Percentiles rank a stretch among this genome's conserved stretches.
Conservation (phyloP, 108 stramenopile species). For the Licmophora abbreviata region DNA sequence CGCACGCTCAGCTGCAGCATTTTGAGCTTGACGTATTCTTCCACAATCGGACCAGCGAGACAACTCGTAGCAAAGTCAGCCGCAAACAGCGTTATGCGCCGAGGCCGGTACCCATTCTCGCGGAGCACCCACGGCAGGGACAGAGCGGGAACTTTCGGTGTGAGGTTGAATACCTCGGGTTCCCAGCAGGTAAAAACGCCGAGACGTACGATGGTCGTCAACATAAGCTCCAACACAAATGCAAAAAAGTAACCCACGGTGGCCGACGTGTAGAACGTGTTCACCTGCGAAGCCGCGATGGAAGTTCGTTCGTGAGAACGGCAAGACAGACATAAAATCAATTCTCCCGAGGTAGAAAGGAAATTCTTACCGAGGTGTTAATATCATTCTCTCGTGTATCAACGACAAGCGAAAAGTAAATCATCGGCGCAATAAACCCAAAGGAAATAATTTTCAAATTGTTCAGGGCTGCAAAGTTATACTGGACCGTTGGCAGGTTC, state of each 20-base stretch:
- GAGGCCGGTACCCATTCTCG: constrained; percentile 67
- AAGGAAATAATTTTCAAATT: constrained; percentile 46
- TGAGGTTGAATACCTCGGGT: constrained; percentile 54
- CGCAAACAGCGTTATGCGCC: constrained; percentile 78
- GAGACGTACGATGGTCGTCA: constrained; percentile 65
- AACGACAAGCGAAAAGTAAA: constrained; percentile 25
- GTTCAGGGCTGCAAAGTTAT: constrained; percentile 63
- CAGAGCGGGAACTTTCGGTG: constrained; percentile 48
- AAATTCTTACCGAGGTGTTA: constrained; percentile 38
- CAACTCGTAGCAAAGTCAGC: constrained; percentile 77
- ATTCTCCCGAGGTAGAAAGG: too few relatives aligned
- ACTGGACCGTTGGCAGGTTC: constrained; percentile 43
- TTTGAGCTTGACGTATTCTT: constrained; percentile 76
- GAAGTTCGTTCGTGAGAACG: neutral
- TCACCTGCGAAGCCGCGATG: constrained; percentile 17
- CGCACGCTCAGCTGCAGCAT: constrained; percentile 52
- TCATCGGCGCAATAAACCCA: constrained; percentile 35
- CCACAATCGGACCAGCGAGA: constrained; percentile 74
- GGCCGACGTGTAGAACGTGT: constrained; percentile 63
- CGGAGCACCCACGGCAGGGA: constrained; percentile 80
- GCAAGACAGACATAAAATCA: too few relatives aligned
- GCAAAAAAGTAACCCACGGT: constrained; percentile 59
- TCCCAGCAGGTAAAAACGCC: constrained; percentile 65
- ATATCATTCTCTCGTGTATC: constrained; percentile 48
- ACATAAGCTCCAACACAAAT: constrained; percentile 57